Base-by-base conservation (phyloP, 495 filamentous ascomycete genomes). In the Elasticomyces elasticus region DNA sequence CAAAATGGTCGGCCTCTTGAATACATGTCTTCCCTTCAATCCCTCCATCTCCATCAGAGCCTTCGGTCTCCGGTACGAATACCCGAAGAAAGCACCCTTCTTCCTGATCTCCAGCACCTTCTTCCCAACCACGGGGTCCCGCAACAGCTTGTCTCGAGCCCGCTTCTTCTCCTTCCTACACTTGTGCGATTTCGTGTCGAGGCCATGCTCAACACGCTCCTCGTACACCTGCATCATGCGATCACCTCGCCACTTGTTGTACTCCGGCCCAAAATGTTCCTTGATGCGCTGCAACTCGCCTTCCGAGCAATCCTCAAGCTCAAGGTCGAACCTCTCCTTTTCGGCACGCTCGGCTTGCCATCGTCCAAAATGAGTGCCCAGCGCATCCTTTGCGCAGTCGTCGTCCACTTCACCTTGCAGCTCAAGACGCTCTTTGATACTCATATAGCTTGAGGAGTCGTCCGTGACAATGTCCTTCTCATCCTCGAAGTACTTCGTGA, bases 401-500 rank as follows among this genome's bases (percentile, higher is more conserved):
- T 54, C 56, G 19, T 49, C 31, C n/a, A 30, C 51, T 9, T 42
- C 40, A 13, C n/a, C 43, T 9, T 54, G 41, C 26, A 38, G 22
- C 11, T 57, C 58, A 25, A 61, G 54, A 1, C 50, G 35, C 15
- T 61, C 61, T n/a, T 62, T 57, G 30, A 57, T 46, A 49, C 62
- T 65, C 30, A 40, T 24, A 30, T 54, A 64, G 48, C 56, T 60
- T 13, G 64, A 63, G 0, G 70, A 66, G 19, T 72, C 71, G 22
- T 75, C 75, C 31, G 74, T 62, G 56, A 71, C 81, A 52, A 85
- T 76, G n/a, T 79, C 71, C 33, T 83, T 81, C 56, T 84, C 83
- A 48, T 91, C 85, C 48, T 94, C 85, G 57, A 95, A 95, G 65
- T 94, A 95, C 52, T 85, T 83, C 12, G 89, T 95, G 58, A 95